A percentile compares a stretch with the other conserved stretches of the same genome.
These are phyloP conservation scores for Takashimella koratensis DNA, from an alignment of 1,284 basidiomycete species.

Conservation along the genomic window DNA sequence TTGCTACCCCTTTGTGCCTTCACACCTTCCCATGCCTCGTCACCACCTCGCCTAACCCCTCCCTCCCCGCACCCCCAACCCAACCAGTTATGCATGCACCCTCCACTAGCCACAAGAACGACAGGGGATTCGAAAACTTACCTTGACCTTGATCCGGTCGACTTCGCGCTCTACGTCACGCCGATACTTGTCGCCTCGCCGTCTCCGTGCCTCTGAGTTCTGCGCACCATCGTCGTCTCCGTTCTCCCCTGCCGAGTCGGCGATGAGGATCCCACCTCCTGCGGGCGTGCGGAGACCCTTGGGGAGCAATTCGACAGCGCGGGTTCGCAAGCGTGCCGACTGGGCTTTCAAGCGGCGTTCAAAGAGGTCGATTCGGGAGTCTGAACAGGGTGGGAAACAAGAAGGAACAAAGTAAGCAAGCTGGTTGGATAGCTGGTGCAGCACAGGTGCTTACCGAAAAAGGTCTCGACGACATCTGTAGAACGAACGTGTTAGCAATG, in stretches of 20 bases:
- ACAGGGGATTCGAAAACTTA: conserved; percentile 44
- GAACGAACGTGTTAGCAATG: neutral
- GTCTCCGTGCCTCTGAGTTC: conserved; percentile 8
- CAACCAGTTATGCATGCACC: neutral
- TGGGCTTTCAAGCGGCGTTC: conserved; percentile 83
- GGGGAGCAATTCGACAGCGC: conserved; percentile 66
- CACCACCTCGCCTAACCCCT: neutral
- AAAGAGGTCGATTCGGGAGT: conserved; percentile 82
- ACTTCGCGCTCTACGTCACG: conserved; percentile 77
- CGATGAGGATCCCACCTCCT: conserved; percentile 44
- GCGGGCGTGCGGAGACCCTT: conserved; percentile 49
- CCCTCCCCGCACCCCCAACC: neutral
- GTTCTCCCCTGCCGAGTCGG: conserved; percentile 11
- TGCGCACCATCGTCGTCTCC: conserved; percentile 13
- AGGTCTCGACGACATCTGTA: conserved; percentile 49
- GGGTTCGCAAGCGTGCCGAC: conserved; percentile 71
- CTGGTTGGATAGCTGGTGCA: neutral
- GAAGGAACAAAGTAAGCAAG: neutral
- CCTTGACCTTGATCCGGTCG: conserved; percentile 69
- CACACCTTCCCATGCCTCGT: neutral
- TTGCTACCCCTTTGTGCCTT: neutral
- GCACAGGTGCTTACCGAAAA: conserved; percentile 35
- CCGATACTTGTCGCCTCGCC: conserved; percentile 35
- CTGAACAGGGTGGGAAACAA: conserved; percentile 37
- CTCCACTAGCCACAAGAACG: neutral